Base-by-base conservation (phyloP, 2,329 filamentous ascomycete species). In the Fusarium continuum region DNA sequence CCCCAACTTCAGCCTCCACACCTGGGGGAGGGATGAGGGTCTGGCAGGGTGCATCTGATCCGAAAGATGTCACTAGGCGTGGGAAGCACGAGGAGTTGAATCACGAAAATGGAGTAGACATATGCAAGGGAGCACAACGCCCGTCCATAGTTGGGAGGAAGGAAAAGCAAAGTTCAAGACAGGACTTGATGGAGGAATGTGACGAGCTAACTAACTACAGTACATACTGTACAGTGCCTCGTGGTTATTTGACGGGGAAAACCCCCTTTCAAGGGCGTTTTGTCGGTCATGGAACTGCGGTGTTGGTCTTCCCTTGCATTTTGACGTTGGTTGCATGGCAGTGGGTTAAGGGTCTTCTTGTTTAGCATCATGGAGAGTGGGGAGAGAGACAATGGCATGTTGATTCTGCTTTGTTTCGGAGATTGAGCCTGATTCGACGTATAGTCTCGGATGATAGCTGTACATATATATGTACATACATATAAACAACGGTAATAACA, bases 271-370 rank as follows among this genome's bases (percentile, higher is more conserved):
- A 25, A 41, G 47, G 36, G 51, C 35, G 35, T 31, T 25, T 29
- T 26, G 23, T 35, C 47, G 28, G 35, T 43, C 23, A 45, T n/a
- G 19, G 48, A 39, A 31, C 19, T 31, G 13, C 32, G 25, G 47
- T 36, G 6, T 55, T 23, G 28, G 49, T 31, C 13, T 40, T 16
- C 46, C 46, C 59, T 48, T 58, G 59, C 41, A 55, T 59, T 48
- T 38, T 22, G 32, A 59, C 46, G 58, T 44, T 63, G 46, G 58
- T 44, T 63, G 46, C 46, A 47, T 59, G 46, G 36, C 23, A 43
- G 53, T 38, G 44, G 44, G 22, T 51, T 32, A 35, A 29, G 49
- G 49, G 43, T 53, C 26, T 28, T 38, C n/a, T 54, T 32, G 19
- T 39, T 23, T 36, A 34, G 34, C 22, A 31, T 13, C 8, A 38